Evolutionary conservation across 2,329 filamentous ascomycete genomes (phyloP).

Genomic region (Fusarium albidum): DNA sequence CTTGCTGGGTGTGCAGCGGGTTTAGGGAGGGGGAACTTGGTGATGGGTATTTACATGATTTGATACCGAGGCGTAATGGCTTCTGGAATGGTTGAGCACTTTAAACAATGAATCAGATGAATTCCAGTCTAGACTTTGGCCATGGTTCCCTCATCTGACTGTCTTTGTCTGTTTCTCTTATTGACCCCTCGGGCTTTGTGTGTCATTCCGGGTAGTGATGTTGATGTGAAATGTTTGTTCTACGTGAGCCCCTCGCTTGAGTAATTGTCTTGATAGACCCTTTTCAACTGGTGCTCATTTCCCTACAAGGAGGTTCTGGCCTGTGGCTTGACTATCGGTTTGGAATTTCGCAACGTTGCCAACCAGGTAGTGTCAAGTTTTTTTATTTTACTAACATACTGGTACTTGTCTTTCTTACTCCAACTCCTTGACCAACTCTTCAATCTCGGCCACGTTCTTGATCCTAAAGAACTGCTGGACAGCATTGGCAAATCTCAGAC

Average conservation of each 20-base stretch:
- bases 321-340: no score
- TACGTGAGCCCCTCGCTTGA: no score
- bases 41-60: constrained; percentile 44
- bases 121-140: constrained; percentile 36
- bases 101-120: constrained; percentile 46
- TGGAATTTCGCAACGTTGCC: no score
- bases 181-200: constrained; percentile 2
- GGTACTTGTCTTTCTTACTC: not conserved
- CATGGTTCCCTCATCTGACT: constrained; percentile 25
- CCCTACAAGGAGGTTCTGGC: no score
- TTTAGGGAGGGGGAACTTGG: constrained; percentile 36
- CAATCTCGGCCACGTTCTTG: constrained; percentile 70
- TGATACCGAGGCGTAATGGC: constrained; percentile 50
- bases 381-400: not conserved
- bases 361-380: not conserved
- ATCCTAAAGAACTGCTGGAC: constrained; percentile 81
- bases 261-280: no score
- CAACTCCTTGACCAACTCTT: constrained; percentile 62
- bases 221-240: constrained; percentile 15
- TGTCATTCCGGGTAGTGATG: not conserved
- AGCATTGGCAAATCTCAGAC: constrained; percentile 71
- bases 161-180: not conserved
- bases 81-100: constrained; percentile 48
- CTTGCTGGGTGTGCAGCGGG: constrained; percentile 52
- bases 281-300: no score